phyloP scores from a whole-genome alignment of 805 yeast species.

The Lipomyces yamadae region DNA sequence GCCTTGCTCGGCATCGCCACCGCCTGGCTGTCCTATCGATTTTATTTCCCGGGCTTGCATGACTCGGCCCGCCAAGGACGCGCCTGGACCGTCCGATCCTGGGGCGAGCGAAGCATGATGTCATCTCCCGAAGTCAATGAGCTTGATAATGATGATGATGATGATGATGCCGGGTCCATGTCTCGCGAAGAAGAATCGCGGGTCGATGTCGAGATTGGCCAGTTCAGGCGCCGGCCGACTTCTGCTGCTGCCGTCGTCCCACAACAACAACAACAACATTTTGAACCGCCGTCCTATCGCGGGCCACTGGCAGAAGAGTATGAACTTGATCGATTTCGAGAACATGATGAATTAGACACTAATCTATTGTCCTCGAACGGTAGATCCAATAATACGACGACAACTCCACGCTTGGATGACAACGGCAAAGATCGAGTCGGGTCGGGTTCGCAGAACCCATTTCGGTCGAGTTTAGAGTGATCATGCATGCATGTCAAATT shows the following conservation, averaged over 20 bases:
- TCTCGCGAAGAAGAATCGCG: neutral
- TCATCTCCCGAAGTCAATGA: conserved; percentile 10
- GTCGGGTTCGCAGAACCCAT: neutral
- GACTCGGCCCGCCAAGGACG: conserved; percentile 36
- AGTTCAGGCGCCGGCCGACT: conserved; percentile 13
- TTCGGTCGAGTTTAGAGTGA: neutral
- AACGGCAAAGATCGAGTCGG: too few relatives aligned
- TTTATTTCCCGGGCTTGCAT: conserved; percentile 55
- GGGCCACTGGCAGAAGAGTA: neutral
- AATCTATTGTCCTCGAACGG: conserved; percentile 2
- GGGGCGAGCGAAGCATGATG: conserved; percentile 26
- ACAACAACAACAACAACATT: neutral
- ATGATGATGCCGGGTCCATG: neutral
- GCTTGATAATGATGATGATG: neutral
- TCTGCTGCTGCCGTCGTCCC: neutral
- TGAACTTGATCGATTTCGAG: conserved; percentile 4
- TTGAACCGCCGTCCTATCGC: too few relatives aligned
- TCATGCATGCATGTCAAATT: neutral
- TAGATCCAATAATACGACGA: neutral
- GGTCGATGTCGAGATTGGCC: neutral
- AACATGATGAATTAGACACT: neutral
- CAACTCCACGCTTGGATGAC: neutral
- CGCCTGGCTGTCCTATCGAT: conserved; percentile 62
- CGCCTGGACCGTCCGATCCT: conserved; percentile 32
- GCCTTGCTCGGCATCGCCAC: conserved; percentile 63